These are phyloP conservation scores for Diaporthe ilicicola DNA, from an alignment of 2,329 filamentous ascomycete genomes.

Conservation along the genomic window DNA sequence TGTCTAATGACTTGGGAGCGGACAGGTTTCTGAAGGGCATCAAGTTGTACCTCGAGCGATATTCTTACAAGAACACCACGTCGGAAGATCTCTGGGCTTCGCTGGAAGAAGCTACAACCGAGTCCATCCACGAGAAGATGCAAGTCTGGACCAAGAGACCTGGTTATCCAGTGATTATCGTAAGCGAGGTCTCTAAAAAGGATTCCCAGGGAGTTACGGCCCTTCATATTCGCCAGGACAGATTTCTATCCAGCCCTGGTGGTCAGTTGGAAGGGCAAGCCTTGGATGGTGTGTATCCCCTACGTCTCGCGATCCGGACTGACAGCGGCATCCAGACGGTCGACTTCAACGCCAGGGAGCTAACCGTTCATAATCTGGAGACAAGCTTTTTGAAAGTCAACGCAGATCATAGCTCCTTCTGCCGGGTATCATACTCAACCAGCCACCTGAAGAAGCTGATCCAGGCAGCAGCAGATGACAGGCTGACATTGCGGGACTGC, in stretches of 20 bases:
- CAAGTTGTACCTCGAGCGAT: slow-evolving; percentile 84
- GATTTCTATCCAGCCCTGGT: not conserved
- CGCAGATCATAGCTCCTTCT: not conserved
- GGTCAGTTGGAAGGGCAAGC: not conserved
- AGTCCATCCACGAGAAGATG: slow-evolving; percentile 89
- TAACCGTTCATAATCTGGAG: not conserved
- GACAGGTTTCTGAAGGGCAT: slow-evolving; percentile 91
- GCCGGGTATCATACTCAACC: not conserved
- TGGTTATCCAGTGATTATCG: slow-evolving; percentile 90
- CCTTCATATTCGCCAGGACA: not conserved
- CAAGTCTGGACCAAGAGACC: slow-evolving; percentile 94
- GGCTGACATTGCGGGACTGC: not conserved
- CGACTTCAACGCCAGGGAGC: not conserved
- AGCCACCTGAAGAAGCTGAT: not conserved
- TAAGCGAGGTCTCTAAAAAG: slow-evolving; percentile 76
- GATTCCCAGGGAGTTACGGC: not conserved
- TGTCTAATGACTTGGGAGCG: slow-evolving; percentile 88
- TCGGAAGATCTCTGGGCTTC: slow-evolving; percentile 92
- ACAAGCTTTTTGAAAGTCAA: not conserved
- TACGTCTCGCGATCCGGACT: not conserved
- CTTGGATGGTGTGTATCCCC: not conserved
- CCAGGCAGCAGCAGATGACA: not conserved
- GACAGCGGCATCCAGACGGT: not conserved
- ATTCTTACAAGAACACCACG: slow-evolving; percentile 89
- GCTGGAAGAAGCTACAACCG: slow-evolving; percentile 84